Evolutionary conservation across 176 grass and related monocot species (phyloP), one percentile per base, ranked within the genome.

Genomic region (Eragrostis curvula): DNA sequence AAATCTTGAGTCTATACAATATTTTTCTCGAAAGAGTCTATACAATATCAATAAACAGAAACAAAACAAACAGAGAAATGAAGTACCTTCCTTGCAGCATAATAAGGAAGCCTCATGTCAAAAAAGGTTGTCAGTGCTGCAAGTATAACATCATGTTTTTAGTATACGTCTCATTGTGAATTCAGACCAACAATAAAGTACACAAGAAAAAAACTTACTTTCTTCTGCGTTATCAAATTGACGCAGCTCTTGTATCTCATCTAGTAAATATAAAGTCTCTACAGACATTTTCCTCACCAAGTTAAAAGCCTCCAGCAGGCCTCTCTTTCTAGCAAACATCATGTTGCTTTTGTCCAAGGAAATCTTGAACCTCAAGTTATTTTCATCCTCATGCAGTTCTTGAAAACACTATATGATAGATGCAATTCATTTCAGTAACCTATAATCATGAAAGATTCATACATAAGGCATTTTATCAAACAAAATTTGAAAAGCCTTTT

Each of bases 1-100:
- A 59, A 59, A 59, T 59, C 56, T 59, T 59, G 56, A 59, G 56
- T 59, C 53, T 57, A 57, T 59, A n/a, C n/a, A n/a, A n/a, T n/a
- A n/a, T n/a, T n/a, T n/a, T n/a, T n/a, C n/a, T n/a, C n/a, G n/a
- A n/a, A n/a, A n/a, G n/a, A n/a, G n/a, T n/a, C n/a, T n/a, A 36
- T 36, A 59, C 8, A 59, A 59, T 12, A 59, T 59, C n/a, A 59
- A 59, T 59, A 59, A 24, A 25, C 56, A 24, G 21, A 59, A 59
- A 59, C n/a, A 25, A 25, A 59, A 59, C n/a, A 59, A 59, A 23
- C 56, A 59, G 56, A 59, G 9, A 12, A 24, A 59, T 59, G n/a
- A 11, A 4, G n/a, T 59, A 59, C 56, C 56, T 59, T 59, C n/a
- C 56, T 59, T 59, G 56, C 56, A 24, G 8, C 56, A 59, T 59